Evolutionary conservation across 345 rosid genomes (phyloP), one percentile per base, ranked within the genome.

Genomic region (Litchi chinensis): DNA sequence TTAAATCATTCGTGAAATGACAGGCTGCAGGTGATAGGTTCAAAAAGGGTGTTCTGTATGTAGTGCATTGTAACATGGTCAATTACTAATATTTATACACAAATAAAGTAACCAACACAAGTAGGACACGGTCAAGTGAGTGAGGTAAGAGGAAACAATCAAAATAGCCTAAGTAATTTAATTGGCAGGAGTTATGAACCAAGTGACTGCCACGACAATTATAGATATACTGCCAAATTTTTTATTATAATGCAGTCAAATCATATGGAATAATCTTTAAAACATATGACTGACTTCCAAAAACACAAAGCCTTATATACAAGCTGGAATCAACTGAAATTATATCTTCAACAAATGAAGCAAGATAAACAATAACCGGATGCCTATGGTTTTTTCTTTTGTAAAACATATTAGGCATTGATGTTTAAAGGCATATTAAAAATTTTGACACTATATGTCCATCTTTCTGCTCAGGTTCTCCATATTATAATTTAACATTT

Each of bases 81-180:
- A 24, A 22, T 70, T 16, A 24, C 60, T 48, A 70, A 70, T 19
- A 70, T 48, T 70, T 48, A 70, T 70, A 24, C 39, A 70, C 10
- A 70, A 70, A 21, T 21, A 59, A 59, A 59, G 64, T 59, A 59
- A 21, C 26, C 22, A 13, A 60, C 43, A 59, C 66, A 4, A 40
- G 32, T 72, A 37, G 28, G 16, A 24, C 74, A 70, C 24, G 7
- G 41, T 50, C n/a, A 28, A 66, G 48, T 16, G 8, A 43, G 21
- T 44, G 64, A 4, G 26, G 12, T 4, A 32, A 60, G 39, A 40
- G 22, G 70, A 39, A 26, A 46, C 24, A 7, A 28, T 4, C 54
- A 54, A 76, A 26, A 52, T 37, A 24, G 60, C 68, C 64, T 65
- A 37, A 71, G n/a, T 52, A 37, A 16, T 21, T n/a, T 11, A 70